Conservation (phyloP, 73 alveolate species). For the Loxodes magnus region DNA sequence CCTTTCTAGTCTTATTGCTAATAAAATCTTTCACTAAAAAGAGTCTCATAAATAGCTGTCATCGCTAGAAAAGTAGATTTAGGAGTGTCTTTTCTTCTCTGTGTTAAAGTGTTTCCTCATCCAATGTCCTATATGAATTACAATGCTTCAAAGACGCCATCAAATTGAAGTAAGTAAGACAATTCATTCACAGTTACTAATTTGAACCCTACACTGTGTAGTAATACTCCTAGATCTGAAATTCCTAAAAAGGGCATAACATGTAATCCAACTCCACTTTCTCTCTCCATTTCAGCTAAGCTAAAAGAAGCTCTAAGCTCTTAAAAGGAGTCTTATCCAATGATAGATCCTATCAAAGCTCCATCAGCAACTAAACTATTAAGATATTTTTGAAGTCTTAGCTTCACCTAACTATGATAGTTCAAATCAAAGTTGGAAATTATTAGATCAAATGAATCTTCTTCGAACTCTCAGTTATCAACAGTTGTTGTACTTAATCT, state of each 20-base stretch:
- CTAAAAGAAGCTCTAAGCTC: constrained; percentile 32
- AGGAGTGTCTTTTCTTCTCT: constrained; percentile 20
- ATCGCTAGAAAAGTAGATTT: constrained; percentile 27
- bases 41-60: constrained; percentile 22
- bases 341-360: constrained; percentile 22
- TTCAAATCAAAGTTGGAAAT: constrained; percentile 32
- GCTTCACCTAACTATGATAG: constrained; percentile 29
- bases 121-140: constrained; percentile 24
- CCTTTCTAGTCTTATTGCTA: too few relatives aligned
- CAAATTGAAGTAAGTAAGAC: constrained; percentile 14
- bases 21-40: constrained; percentile 17
- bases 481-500: too few relatives aligned
- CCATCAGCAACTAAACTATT: constrained; percentile 35
- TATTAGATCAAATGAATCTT: constrained; percentile 18
- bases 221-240: constrained; percentile 32
- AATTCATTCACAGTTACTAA: constrained; percentile 29
- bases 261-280: constrained; percentile 44
- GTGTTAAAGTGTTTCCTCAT: constrained; percentile 20
- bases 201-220: constrained; percentile 22
- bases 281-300: constrained; percentile 44
- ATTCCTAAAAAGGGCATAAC: constrained; percentile 30
- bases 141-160: constrained; percentile 16
- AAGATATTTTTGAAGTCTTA: constrained; percentile 17
- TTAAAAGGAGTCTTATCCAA: constrained; percentile 36
- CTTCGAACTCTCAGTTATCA: constrained; percentile 24